These are phyloP conservation scores for Elaeis oleifera DNA, from an alignment of 202 grass and related monocot genomes.

Conservation along the genomic window DNA sequence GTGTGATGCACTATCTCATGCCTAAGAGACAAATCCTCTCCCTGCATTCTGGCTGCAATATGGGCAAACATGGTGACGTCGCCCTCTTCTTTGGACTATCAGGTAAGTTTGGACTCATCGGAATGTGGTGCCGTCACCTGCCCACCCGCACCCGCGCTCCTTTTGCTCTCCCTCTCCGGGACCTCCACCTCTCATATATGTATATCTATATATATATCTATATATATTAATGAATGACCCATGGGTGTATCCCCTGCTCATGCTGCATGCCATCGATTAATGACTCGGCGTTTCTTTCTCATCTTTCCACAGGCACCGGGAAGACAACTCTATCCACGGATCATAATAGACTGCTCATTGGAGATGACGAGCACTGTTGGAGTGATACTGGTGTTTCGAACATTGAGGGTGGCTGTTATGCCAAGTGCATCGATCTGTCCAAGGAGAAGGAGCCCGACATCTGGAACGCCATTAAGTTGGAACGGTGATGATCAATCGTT, in stretches of 20 bases:
- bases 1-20: slow-evolving; percentile 99
- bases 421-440: slow-evolving; percentile 87
- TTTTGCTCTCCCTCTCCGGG: slow-evolving; percentile 1
- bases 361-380: slow-evolving; percentile 98
- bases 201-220: neutral
- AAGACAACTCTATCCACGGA: slow-evolving; percentile 98
- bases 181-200: neutral
- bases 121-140: slow-evolving; percentile 58
- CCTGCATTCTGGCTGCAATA: slow-evolving; percentile 96
- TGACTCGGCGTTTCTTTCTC: neutral
- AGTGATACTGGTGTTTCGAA: slow-evolving; percentile 87
- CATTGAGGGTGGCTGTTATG: slow-evolving; percentile 97
- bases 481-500: slow-evolving; percentile 30
- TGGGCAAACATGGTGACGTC: slow-evolving; percentile 90
- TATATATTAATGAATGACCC: neutral
- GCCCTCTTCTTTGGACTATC: slow-evolving; percentile 99
- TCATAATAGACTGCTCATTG: slow-evolving; percentile 79
- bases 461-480: slow-evolving; percentile 98
- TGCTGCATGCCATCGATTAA: neutral
- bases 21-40: slow-evolving; percentile 90
- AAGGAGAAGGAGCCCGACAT: slow-evolving; percentile 95
- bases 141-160: slow-evolving; percentile 37
- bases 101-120: slow-evolving; percentile 50
- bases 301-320: slow-evolving; percentile 50
- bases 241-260: neutral